Evolutionary conservation across 345 rosid genomes (phyloP).

Genomic region (Moricandia arvensis): DNA sequence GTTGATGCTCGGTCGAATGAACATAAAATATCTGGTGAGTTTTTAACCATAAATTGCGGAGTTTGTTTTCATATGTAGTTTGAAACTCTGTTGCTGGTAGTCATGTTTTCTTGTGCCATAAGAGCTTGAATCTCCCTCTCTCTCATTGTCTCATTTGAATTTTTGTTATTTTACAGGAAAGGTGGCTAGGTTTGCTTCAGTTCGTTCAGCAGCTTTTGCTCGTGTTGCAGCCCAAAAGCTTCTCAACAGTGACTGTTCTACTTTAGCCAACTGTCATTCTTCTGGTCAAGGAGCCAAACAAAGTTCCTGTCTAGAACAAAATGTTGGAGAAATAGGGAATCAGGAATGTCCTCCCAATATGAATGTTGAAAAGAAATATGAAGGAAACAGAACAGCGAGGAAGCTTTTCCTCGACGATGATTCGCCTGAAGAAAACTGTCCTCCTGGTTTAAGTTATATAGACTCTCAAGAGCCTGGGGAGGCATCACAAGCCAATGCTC

Average conservation of each 20-base stretch:
- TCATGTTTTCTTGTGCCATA: no score
- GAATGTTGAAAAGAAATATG: conserved; percentile 30
- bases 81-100: no score
- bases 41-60: background rate
- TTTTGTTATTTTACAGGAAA: conserved; percentile 17
- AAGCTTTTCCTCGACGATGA: conserved; percentile 61
- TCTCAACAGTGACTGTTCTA: conserved; percentile 29
- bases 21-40: conserved; percentile 44
- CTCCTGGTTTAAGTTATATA: conserved; percentile 56
- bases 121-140: conserved; percentile 10
- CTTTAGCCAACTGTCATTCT: conserved; percentile 29
- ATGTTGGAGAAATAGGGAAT: conserved; percentile 36
- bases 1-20: conserved; percentile 22
- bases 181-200: conserved; percentile 56
- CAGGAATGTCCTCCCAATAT: conserved; percentile 30
- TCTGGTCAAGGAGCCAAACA: conserved; percentile 36
- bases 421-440: conserved; percentile 27
- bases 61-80: no score
- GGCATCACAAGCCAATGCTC: conserved; percentile 64
- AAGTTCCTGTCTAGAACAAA: conserved; percentile 28
- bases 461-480: conserved; percentile 92
- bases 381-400: conserved; percentile 47
- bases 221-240: conserved; percentile 17
- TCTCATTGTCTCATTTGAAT: background rate
- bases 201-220: conserved; percentile 61